Evolutionary conservation across 306 rosid species (phyloP).

Genomic region (Malus asiatica): DNA sequence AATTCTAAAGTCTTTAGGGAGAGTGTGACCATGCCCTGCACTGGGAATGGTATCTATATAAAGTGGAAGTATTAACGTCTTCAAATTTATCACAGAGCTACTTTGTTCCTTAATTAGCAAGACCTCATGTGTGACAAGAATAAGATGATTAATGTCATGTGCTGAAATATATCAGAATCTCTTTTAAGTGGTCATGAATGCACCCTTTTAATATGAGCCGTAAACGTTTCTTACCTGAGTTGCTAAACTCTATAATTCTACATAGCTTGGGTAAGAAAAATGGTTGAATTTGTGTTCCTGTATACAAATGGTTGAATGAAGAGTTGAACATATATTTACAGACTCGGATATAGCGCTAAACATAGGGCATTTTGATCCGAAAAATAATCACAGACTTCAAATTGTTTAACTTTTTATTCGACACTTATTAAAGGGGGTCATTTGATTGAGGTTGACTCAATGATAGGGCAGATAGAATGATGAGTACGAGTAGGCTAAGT

Average conservation of each 20-base stretch:
- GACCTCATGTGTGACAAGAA: neutral
- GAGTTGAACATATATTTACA: neutral
- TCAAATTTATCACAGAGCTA: neutral
- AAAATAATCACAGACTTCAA: neutral
- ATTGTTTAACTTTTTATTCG: neutral
- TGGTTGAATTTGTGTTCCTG: neutral
- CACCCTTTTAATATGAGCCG: neutral
- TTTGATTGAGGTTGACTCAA: neutral
- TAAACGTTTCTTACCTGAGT: neutral
- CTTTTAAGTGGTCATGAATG: neutral
- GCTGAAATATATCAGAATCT: neutral
- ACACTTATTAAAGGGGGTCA: neutral
- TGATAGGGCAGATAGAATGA: neutral
- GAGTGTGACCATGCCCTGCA: neutral
- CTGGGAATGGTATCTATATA: neutral
- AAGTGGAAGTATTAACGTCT: neutral
- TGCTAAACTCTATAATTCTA: neutral
- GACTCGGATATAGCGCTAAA: neutral
- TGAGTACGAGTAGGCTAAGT: neutral
- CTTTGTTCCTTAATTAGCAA: neutral
- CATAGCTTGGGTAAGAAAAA: neutral
- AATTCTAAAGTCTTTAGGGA: neutral
- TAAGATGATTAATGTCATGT: neutral
- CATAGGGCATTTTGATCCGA: neutral
- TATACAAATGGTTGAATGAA: too few relatives aligned